A percentile compares a stretch with the other conserved stretches of the same genome.
Evolutionary conservation across 1,139 yeast species (phyloP).

Genomic region (Geotrichum aggregatum): DNA sequence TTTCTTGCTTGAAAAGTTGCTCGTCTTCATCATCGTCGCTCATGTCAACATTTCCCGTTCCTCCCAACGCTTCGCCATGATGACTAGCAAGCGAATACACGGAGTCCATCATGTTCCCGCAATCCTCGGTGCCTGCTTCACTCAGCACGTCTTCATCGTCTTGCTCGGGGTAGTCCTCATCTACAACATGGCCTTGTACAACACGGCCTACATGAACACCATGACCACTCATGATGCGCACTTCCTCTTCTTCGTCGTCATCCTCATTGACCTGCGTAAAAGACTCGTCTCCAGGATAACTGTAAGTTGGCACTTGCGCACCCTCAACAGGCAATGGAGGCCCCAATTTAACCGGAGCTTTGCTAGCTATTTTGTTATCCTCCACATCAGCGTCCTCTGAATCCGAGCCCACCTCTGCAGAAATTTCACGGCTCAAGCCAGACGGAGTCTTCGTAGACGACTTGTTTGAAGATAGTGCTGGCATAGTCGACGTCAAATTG

Average conservation of each 20-base stretch:
- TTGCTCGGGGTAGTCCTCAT: conserved; percentile 50
- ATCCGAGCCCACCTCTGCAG: conserved; percentile 31
- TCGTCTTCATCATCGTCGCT: conserved; percentile 73
- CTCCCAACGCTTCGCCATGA: conserved; percentile 58
- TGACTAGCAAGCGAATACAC: conserved; percentile 17
- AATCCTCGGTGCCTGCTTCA: conserved; percentile 20
- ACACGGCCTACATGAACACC: conserved; percentile 95
- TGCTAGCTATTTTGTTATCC: conserved; percentile 32
- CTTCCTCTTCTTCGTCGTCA: conserved; percentile 57
- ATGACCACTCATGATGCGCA: conserved; percentile 61
- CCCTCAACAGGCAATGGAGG: conserved; percentile 1
- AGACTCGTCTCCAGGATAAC: conserved; percentile 56
- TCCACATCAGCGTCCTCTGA: conserved; percentile 50
- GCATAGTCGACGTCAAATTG: neutral
- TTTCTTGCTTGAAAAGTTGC: conserved; percentile 45
- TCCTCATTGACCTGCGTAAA: conserved; percentile 35
- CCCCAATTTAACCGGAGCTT: neutral
- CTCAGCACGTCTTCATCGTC: conserved; percentile 24
- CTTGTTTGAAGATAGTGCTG: neutral
- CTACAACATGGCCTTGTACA: conserved; percentile 95
- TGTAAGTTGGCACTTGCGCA: conserved; percentile 59
- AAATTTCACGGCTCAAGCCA: conserved; percentile 13
- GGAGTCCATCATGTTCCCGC: conserved; percentile 20
- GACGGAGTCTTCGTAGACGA: conserved; percentile 14
- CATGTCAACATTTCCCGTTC: conserved; percentile 73